Base-by-base conservation (phyloP, 495 filamentous ascomycete genomes). In the Physcia stellaris region DNA sequence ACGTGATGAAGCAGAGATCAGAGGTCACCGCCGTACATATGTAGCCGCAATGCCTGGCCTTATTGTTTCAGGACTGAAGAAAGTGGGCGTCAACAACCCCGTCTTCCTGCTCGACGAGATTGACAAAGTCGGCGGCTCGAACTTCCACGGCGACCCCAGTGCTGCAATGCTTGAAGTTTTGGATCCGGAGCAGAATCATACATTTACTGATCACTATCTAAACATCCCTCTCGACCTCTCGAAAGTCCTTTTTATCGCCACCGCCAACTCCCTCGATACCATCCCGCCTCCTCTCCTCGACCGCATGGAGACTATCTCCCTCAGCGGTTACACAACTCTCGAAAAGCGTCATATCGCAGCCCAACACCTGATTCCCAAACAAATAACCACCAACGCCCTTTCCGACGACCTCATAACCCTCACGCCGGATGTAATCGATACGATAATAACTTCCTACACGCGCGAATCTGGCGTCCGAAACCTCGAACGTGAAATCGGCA, bases 111-210 rank as follows among this genome's bases (percentile, higher is more conserved):
- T 99, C 17, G 92, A 99, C 55, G 92, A 99, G 61, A 95, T 99
- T 49, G 92, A 99, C 67, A 99, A 99, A 66, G 71, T 96, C 37
- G 87, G 92, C 41, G 79, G 78, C 40, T 75, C 84, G 26, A 95
- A 87, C 56, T 82, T 86, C 59, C 86, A 99, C 49, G 92, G 92
- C 24, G 92, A 99, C 50, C 92, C 92, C 6, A 92, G 85, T 19
- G 92, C 92, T n/a, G 92, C 92, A 1, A 93, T 99, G 86, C 74
- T 99, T 11, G 92, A 99, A 58, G 92, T 99, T 10, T 71, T 99
- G 17, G 92, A 99, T 52, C 92, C 92, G 6, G 92, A 99, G 56
- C 92, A 99, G 60, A 99, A 99, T 50, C 69, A 93, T 58, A 77
- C 76, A 12, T 99, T 99, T 60, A 80, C 71, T 10, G 92, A 99